These are phyloP conservation scores for Candida qinlingensis DNA, from an alignment of 805 yeast genomes.

Conservation along the genomic window DNA sequence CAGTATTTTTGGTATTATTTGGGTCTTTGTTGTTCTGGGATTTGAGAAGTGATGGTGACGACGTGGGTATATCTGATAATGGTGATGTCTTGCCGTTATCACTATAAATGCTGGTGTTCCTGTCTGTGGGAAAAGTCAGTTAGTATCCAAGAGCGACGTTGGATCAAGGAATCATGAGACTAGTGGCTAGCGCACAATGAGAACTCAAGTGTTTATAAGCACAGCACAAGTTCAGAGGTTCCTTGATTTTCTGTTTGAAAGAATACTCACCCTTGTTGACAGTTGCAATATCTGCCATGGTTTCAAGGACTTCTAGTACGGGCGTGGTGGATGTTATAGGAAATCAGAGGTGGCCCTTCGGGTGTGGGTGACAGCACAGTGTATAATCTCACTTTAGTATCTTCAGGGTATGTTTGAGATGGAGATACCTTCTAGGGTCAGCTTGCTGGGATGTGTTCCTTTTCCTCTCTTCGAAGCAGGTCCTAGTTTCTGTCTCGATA, in stretches of 20 bases:
- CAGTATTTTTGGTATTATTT: background rate
- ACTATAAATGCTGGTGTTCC: slow-evolving; percentile 8
- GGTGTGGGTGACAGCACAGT: too few relatives aligned
- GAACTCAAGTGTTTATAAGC: background rate
- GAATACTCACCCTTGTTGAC: slow-evolving; percentile 10
- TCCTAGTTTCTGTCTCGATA: background rate
- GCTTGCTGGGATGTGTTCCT: too few relatives aligned
- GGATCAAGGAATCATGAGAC: background rate
- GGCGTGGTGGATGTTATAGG: background rate
- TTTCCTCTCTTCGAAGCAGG: too few relatives aligned
- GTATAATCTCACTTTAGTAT: too few relatives aligned
- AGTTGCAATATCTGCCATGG: slow-evolving; percentile 19
- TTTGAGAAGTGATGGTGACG: slow-evolving; percentile 19
- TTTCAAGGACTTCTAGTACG: background rate
- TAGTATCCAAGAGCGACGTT: background rate
- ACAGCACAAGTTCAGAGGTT: background rate
- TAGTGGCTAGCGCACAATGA: background rate
- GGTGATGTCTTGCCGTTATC: slow-evolving; percentile 25
- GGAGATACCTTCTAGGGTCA: too few relatives aligned
- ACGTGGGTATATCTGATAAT: slow-evolving; percentile 22
- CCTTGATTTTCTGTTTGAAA: background rate
- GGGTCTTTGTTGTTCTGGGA: slow-evolving; percentile 3
- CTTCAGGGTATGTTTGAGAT: too few relatives aligned
- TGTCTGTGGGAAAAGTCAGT: background rate
- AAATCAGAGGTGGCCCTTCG: too few relatives aligned